Evolutionary conservation across 768 basidiomycete species (phyloP), one percentile per base, ranked within the genome.

Genomic region (Cystofilobasidium bisporidii): DNA sequence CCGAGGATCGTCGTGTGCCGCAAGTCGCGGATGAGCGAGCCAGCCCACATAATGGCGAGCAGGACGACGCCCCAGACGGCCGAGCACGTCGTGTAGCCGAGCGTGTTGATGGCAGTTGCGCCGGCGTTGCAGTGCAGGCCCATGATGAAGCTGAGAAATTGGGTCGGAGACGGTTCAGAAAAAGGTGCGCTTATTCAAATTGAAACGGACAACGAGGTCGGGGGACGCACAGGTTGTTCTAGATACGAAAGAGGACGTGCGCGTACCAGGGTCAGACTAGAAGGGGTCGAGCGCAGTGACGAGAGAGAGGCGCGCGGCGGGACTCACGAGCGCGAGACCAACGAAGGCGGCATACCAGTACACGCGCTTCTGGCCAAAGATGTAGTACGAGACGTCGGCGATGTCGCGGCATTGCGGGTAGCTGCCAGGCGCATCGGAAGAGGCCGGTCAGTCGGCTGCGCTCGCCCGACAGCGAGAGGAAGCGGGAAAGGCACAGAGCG

Each of bases 21-120:
- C 45, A 73, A 67, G 47, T 70, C 69, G 56, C 72, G 58, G 28
- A 73, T 64, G 32, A 73, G 64, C 1, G 65, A 67, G 20, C 71
- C 71, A 17, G 61, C 41, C 58, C 55, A 72, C 72, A 70, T 71
- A 63, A 69, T 47, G 40, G 55, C 45, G 20, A 61, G 43, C 20
- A 71, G 61, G 60, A 72, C 58, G 12, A 73, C 50, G 11, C 71
- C 71, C 71, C 69, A 72, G 18, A 71, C 62, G 30, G 70, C 53
- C 3, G 72, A 64, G 62, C 71, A 72, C 47, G 69, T 65, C 24
- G 62, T 64, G 59, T 71, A 73, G n/a, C 65, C 61, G 28, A 71
- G 66, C 0, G 72, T 73, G 64, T 45, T 38, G 43, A 64, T 59
- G 70, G 70, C 24, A 45, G 62, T 50, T 69, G 38, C 32, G 70